Base-by-base conservation (phyloP, 164 flowering plant genomes). In the Houttuynia cordata region DNA sequence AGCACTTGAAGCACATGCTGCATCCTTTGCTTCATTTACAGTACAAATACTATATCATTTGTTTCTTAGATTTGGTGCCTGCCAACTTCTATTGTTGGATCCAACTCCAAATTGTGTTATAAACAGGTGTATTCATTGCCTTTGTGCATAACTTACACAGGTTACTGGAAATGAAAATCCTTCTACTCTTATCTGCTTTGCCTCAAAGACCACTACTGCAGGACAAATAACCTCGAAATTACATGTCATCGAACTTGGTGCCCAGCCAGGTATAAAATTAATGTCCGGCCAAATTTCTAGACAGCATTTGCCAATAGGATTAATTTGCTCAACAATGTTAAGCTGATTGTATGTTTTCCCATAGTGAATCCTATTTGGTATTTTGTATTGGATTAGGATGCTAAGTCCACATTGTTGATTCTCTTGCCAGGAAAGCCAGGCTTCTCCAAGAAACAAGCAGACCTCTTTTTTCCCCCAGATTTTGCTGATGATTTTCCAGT, bases 1-100 rank as follows among this genome's bases (percentile, higher is more conserved):
- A 80, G 97, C 97, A 73, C 93, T 94, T 68, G 99, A 94, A 78
- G 99, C 99, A 56, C 99, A 94, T 82, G 97, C 97, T 63, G 96
- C 99, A 52, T 74, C 99, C 67, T 94, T 86, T 79, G 96, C 97
- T 63, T 62, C 81, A 24, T 76, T 80, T 60, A 94, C 85, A 73
- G 99, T 93, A 56, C 2, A 78, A 15, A 9, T 13, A 10, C 41
- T 64, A 59, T 37, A 50, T 17, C 60, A 30, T 30, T 24, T 25
- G 23, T 53, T 64, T 42, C 37, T 30, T 2, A 30, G 37, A 30
- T 30, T 30, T 30, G 6, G 6, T 30, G 59, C 17, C 40, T 22
- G 20, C 40, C 13, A n/a, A 21, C 56, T 9, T 50, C 12, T 22
- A 18, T 39, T 20, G 21, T 7, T 20, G 13, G 18, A 18, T 18